Conservation (phyloP, 2,329 filamentous ascomycete genomes). For the Neofusicoccum ribis region DNA sequence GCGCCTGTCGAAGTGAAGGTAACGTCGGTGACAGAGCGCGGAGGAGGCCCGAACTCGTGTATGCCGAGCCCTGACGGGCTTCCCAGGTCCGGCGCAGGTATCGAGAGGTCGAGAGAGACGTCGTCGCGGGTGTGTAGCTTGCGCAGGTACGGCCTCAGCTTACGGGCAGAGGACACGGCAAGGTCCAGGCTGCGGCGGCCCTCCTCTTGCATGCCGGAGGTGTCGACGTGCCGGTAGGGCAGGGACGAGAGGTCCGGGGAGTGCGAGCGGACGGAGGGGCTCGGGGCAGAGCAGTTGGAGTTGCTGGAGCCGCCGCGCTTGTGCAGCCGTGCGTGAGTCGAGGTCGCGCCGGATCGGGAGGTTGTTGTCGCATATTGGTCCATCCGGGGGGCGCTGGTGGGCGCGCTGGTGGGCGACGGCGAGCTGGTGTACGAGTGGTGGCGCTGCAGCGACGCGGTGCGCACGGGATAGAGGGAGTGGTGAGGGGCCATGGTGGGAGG, state of each 20-base stretch:
- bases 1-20: conserved; percentile 42
- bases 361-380: conserved; percentile 7
- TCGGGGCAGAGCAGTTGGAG: conserved; percentile 40
- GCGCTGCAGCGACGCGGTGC: conserved; percentile 11
- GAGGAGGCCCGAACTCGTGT: conserved; percentile 45
- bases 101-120: conserved; percentile 55
- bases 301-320: conserved; percentile 34
- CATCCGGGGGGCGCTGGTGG: conserved; percentile 1
- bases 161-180: conserved; percentile 32
- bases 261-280: conserved; percentile 32
- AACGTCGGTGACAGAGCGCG: conserved; percentile 45
- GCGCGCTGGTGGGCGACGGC: background rate
- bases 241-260: conserved; percentile 19
- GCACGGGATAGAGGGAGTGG: conserved; percentile 7
- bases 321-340: conserved; percentile 41
- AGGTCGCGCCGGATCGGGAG: conserved; percentile 11
- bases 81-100: conserved; percentile 57
- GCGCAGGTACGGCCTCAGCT: conserved; percentile 58
- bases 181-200: conserved; percentile 23
- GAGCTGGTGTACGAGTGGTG: conserved; percentile 12
- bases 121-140: conserved; percentile 54
- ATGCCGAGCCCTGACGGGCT: conserved; percentile 55
- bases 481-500: background rate
- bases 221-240: conserved; percentile 16
- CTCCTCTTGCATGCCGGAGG: conserved; percentile 16